Base-by-base conservation (phyloP, 2,329 filamentous ascomycete genomes). In the Claviceps maximensis region DNA sequence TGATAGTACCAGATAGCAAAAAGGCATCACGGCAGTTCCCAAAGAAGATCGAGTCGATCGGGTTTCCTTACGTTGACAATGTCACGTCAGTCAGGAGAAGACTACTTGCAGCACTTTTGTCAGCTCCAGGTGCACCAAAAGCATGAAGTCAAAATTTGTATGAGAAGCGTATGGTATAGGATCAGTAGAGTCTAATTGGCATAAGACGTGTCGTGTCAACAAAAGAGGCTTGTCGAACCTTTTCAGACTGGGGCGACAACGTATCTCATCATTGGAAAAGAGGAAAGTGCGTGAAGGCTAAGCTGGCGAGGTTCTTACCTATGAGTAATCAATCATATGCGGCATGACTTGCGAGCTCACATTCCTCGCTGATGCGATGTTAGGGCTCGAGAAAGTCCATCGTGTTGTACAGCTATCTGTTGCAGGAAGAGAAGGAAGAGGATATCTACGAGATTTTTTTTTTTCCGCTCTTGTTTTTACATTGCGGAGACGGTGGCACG, bases 151-250 rank as follows among this genome's bases (percentile, higher is more conserved):
- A 29, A 38, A 40, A 41, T 4, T 36, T 13, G 13, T 1, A 19
- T 4, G 4, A 29, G 10, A 2, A 33, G 4, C n/a, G 49, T 40
- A 21, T 47, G 33, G 31, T 38, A 47, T n/a, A 29, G 46, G 50
- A 67, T 76, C 73, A 76, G 74, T 65, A 59, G 65, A 62, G 73
- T 78, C 75, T 74, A 69, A 76, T 78, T 79, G 75, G 76, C 72
- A 69, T 69, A 73, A 72, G 75, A 78, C 75, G 61, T 71, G 75
- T 75, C 71, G 48, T 68, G 64, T 74, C 71, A 73, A 67, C 71
- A 74, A 61, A 58, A 31, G 66, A 73, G 67, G 70, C 67, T 71
- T 71, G 69, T 72, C 69, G 67, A 49, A 70, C 70, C 71, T 72
- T 66, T 64, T 74, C 66, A 72, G 71, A 65, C 71, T 74, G 71